A percentile compares a stretch with the other conserved stretches of the same genome.
phyloP scores from a whole-genome alignment of 495 filamentous ascomycete species.

The Hypomontagnella submonticulosa region DNA sequence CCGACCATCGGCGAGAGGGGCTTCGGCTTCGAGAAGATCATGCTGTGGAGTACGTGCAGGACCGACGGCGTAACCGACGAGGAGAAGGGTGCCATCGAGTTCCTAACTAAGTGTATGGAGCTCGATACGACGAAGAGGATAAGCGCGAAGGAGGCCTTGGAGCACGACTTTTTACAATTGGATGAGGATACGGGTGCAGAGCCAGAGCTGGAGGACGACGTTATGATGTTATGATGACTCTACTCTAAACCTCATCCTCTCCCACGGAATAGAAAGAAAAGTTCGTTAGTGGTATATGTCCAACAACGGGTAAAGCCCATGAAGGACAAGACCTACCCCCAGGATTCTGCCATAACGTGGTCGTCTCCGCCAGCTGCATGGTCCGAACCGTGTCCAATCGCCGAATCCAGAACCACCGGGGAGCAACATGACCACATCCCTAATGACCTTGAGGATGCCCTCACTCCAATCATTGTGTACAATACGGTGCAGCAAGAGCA shows the following conservation, averaged over 20 bases:
- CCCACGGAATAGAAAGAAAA: too few species aligned
- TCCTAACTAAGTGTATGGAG: conserved; percentile 75
- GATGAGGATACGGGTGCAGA: conserved; percentile 45
- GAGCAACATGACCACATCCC: too few species aligned
- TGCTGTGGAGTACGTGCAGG: conserved; percentile 85
- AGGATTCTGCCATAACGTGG: too few species aligned
- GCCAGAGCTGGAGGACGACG: conserved; percentile 41
- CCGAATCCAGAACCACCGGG: too few species aligned
- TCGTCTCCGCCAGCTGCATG: too few species aligned
- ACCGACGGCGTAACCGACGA: conserved; percentile 65
- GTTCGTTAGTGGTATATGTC: too few species aligned
- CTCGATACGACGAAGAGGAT: conserved; percentile 77
- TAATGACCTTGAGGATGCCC: background rate
- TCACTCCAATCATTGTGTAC: background rate
- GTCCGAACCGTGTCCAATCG: too few species aligned
- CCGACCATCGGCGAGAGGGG: conserved; percentile 87
- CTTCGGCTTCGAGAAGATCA: conserved; percentile 87
- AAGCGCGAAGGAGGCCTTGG: conserved; percentile 74
- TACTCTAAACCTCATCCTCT: background rate
- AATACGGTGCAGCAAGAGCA: background rate
- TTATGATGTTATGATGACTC: conserved; percentile 48
- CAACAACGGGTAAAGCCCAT: too few species aligned
- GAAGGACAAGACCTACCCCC: too few species aligned
- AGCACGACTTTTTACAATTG: conserved; percentile 76
- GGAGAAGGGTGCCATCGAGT: conserved; percentile 72